Percentiles rank a stretch among this genome's conserved stretches.
phyloP scores from a whole-genome alignment of 2,329 filamentous ascomycete species.

The Tricladium varicosporioides region DNA sequence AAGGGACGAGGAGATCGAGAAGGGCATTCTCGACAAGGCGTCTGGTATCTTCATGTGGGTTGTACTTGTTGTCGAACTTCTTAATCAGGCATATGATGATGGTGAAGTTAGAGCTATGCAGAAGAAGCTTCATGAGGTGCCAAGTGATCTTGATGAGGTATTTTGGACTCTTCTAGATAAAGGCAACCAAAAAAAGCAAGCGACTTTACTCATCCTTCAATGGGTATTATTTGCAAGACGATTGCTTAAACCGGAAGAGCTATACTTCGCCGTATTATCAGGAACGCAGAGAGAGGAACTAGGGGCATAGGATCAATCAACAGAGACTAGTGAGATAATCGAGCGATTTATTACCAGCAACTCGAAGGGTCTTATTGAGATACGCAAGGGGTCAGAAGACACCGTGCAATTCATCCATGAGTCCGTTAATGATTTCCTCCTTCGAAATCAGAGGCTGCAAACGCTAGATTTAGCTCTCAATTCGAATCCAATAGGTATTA shows the following conservation, averaged over 20 bases:
- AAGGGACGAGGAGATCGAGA: constrained; percentile 22
- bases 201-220: constrained; percentile 45
- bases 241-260: constrained; percentile 43
- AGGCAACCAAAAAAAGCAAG: constrained; percentile 36
- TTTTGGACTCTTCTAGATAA: constrained; percentile 51
- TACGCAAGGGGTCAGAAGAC: constrained; percentile 26
- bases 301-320: too few relatives aligned
- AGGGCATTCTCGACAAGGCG: neutral
- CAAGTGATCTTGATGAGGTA: constrained; percentile 41
- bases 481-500: constrained; percentile 33
- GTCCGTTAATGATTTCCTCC: constrained; percentile 38
- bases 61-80: constrained; percentile 33
- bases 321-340: too few relatives aligned
- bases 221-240: constrained; percentile 50
- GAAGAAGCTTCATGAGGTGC: constrained; percentile 39
- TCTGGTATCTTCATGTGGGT: constrained; percentile 22
- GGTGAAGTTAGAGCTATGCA: constrained; percentile 30
- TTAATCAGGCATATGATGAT: constrained; percentile 40
- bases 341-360: constrained; percentile 34
- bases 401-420: constrained; percentile 40
- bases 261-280: constrained; percentile 43
- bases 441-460: constrained; percentile 35
- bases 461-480: constrained; percentile 35
- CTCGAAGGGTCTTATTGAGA: constrained; percentile 41
- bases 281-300: too few relatives aligned